These are phyloP conservation scores for Amauroascus niger DNA, from an alignment of 2,329 filamentous ascomycete genomes.

Conservation along the genomic window DNA sequence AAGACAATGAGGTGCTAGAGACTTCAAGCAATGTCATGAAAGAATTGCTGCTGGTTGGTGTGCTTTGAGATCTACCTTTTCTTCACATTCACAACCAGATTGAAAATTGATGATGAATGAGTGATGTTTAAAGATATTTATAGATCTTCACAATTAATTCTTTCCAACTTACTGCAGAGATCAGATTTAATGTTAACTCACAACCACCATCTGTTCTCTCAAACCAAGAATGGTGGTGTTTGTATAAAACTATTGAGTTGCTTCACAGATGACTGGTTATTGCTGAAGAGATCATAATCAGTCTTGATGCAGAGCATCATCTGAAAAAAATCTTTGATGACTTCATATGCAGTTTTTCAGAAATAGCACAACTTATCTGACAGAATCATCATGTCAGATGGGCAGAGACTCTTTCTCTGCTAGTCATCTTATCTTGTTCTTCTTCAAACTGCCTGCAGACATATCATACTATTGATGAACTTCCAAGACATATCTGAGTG, in stretches of 20 bases:
- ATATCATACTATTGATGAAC: neutral
- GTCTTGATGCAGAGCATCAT: neutral
- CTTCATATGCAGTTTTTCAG: neutral
- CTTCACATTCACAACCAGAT: no score
- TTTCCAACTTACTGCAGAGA: neutral
- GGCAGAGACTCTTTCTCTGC: neutral
- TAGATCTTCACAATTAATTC: no score
- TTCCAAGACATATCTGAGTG: neutral
- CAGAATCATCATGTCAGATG: neutral
- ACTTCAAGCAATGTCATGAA: no score
- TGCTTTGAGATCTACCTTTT: no score
- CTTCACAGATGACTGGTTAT: neutral
- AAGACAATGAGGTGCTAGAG: no score
- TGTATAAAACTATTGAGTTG: neutral
- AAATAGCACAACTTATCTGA: neutral
- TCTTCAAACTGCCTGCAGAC: neutral
- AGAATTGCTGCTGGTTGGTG: no score
- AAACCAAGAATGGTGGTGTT: neutral
- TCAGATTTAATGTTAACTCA: neutral
- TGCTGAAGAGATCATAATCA: neutral
- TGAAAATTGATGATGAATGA: no score
- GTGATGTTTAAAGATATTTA: no score
- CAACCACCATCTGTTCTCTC: neutral
- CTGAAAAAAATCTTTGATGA: neutral
- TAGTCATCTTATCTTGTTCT: neutral